Evolutionary conservation across 306 rosid species (phyloP), one percentile per base, ranked within the genome.

Genomic region (Vigna mungo): DNA sequence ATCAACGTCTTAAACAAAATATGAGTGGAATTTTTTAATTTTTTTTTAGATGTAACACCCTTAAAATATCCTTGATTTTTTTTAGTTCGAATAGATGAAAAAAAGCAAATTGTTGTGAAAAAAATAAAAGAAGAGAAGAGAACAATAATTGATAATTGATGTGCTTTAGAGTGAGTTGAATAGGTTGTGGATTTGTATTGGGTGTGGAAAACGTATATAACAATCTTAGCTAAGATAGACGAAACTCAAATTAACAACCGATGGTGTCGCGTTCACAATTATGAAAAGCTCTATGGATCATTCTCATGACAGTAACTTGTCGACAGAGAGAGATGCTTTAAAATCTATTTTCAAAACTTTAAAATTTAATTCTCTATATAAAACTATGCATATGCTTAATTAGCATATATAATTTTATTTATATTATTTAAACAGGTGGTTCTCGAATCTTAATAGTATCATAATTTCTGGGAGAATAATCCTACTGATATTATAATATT

Each of bases 241-340:
- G 7, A 6, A 34, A 20, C 20, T 32, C 68, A 16, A 47, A 74
- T 60, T 59, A 46, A 16, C 9, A 17, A 23, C 64, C 47, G 18
- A 25, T 32, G n/a, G 43, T 72, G 74, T 72, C 83, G 64, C n/a
- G 9, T 23, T 53, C 67, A 27, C 9, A 43, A 6, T 18, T 36
- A 37, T n/a, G 55, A 68, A 55, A 37, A 64, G 13, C 36, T 53
- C 64, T 32, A n/a, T 49, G 23, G 18, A 62, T 62, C 59, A 46
- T 9, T 41, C 46, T 41, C 46, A 2, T 9, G 11, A 43, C 14
- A 43, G 14, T 43, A 43, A 43, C 47, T 43, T 43, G 47, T 43
- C 4, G 14, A 43, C 11, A 43, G 4, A 43, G 14, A 0, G 14
- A 10, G 4, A 43, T 10, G 2, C 47, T 43, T 43, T 43, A 2